A percentile compares a stretch with the other conserved stretches of the same genome.
Evolutionary conservation across 176 grass and related monocot genomes (phyloP).

Genomic region (Triticum dicoccoides): DNA sequence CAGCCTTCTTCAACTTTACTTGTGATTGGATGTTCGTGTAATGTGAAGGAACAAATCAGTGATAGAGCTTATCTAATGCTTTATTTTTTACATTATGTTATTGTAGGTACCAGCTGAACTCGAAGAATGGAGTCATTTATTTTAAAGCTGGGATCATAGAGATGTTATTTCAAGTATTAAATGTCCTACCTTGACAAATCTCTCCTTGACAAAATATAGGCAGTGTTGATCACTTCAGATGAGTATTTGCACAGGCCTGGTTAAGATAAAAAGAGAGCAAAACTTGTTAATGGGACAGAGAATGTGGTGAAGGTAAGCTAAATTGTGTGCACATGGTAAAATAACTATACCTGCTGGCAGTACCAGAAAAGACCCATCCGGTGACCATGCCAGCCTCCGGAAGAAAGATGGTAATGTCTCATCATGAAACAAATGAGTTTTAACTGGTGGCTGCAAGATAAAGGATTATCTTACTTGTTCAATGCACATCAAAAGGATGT

Average conservation of each 20-base stretch:
- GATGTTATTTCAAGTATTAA: not conserved
- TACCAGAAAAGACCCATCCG: constrained; percentile 94
- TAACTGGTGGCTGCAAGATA: constrained; percentile 58
- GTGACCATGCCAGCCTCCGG: constrained; percentile 89
- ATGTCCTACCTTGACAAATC: constrained; percentile 89
- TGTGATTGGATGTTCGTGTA: constrained; percentile 1
- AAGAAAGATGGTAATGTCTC: constrained; percentile 98
- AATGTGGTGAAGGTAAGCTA: constrained; percentile 9
- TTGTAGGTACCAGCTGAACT: not conserved
- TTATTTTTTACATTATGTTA: not conserved
- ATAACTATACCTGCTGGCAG: constrained; percentile 68
- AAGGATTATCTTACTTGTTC: constrained; percentile 4
- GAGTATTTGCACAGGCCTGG: constrained; percentile 72
- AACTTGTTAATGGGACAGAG: not conserved
- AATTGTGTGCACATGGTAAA: constrained; percentile 8
- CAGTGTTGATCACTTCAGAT: constrained; percentile 74
- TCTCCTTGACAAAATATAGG: constrained; percentile 84
- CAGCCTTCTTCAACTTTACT: not conserved
- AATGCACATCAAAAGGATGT: constrained; percentile 1
- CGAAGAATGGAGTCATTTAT: not conserved
- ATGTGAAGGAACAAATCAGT: not conserved
- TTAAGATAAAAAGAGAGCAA: constrained; percentile 25
- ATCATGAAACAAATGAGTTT: constrained; percentile 91
- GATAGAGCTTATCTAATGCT: not conserved
- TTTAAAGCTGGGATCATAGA: not conserved